phyloP scores from a whole-genome alignment of 2,329 filamentous ascomycete genomes.

The Graphilbum sp. region DNA sequence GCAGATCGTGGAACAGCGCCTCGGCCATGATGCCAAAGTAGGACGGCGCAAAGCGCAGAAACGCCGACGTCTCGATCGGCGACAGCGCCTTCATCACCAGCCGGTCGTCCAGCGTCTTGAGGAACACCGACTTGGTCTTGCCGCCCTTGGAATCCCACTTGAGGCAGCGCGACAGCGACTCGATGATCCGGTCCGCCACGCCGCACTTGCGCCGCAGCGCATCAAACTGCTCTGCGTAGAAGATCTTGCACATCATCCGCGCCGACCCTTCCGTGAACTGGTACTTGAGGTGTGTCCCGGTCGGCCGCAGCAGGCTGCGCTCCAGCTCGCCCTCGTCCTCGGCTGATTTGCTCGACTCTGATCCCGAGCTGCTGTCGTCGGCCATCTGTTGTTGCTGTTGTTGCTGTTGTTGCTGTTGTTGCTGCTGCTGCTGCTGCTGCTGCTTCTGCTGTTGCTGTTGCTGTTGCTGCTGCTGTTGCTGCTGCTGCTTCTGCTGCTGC shows the following conservation, averaged over 20 bases:
- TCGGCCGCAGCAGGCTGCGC: slow-evolving; percentile 65
- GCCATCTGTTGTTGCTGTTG: too few species aligned
- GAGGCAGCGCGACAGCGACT: slow-evolving; percentile 84
- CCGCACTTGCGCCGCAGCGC: slow-evolving; percentile 85
- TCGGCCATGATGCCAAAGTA: slow-evolving; percentile 98
- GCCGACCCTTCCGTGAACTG: slow-evolving; percentile 90
- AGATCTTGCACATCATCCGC: slow-evolving; percentile 94
- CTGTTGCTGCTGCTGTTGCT: too few species aligned
- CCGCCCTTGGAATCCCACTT: slow-evolving; percentile 98
- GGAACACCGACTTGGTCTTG: slow-evolving; percentile 92
- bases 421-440: neutral
- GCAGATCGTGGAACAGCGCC: slow-evolving; percentile 84
- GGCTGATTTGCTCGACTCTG: neutral
- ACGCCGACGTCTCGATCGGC: slow-evolving; percentile 81
- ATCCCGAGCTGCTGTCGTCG: slow-evolving; percentile 3
- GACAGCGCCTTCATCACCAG: slow-evolving; percentile 87
- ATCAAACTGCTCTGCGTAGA: slow-evolving; percentile 96
- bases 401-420: too few species aligned
- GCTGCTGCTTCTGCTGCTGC: too few species aligned
- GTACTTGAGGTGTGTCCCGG: slow-evolving; percentile 88
- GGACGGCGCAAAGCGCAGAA: slow-evolving; percentile 85
- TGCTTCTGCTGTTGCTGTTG: neutral
- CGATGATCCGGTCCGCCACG: slow-evolving; percentile 82
- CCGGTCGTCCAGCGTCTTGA: slow-evolving; percentile 90
- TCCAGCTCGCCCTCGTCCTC: slow-evolving; percentile 56